These are phyloP conservation scores for Mychonastes homosphaera DNA, from an alignment of 139 green algal species.

Conservation along the genomic window DNA sequence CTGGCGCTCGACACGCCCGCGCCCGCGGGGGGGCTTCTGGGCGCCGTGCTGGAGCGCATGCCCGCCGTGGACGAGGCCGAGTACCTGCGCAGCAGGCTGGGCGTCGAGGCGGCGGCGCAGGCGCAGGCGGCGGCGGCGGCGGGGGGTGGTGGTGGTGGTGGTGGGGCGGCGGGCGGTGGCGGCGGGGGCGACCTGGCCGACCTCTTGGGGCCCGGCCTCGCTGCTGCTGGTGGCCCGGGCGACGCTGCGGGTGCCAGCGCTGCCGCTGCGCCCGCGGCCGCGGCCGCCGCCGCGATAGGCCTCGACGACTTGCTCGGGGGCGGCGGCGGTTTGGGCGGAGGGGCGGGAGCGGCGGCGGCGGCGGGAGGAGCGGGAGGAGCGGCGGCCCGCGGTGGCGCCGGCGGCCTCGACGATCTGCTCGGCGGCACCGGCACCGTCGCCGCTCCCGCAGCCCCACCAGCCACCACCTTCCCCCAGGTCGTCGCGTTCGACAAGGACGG, in stretches of 20 bases:
- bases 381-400: not conserved
- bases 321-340: not conserved
- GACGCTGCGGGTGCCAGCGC: slow-evolving; percentile 9
- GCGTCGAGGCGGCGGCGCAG: slow-evolving; percentile 20
- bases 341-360: not conserved
- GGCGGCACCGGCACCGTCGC: not conserved
- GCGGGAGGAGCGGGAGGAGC: not conserved
- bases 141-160: slow-evolving; percentile 5
- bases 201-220: slow-evolving; percentile 27
- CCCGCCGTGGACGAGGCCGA: slow-evolving; percentile 74
- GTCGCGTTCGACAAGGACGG: slow-evolving; percentile 51
- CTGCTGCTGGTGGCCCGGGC: slow-evolving; percentile 1
- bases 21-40: not conserved
- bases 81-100: slow-evolving; percentile 37
- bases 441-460: slow-evolving; percentile 1
- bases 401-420: slow-evolving; percentile 20
- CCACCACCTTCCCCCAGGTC: slow-evolving; percentile 26
- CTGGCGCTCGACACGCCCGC: slow-evolving; percentile 19
- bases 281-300: slow-evolving; percentile 8
- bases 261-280: not conserved
- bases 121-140: slow-evolving; percentile 1
- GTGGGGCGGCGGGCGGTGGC: slow-evolving; percentile 3
- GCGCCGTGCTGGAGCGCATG: slow-evolving; percentile 73
- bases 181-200: slow-evolving; percentile 20
- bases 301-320: slow-evolving; percentile 23